Base-by-base conservation (phyloP, 805 yeast species). In the Tetrapisispora iriomotensis region DNA sequence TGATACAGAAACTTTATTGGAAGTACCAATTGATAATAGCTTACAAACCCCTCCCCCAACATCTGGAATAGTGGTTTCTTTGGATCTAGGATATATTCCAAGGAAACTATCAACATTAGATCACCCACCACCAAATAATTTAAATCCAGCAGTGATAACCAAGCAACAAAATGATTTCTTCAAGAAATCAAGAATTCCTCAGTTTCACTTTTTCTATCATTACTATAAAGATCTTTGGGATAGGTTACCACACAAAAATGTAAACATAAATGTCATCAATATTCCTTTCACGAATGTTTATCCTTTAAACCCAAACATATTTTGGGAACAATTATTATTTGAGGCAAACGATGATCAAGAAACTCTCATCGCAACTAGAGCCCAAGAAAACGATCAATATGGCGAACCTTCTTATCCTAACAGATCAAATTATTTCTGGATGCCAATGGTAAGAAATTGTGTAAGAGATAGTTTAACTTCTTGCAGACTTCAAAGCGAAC, bases 41-140 rank as follows among this genome's bases (percentile, higher is more conserved):
- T 38, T 56, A 29, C 50, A 47, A 23, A 46, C 51, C 1, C 61
- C 62, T 6, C 62, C 64, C n/a, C 59, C 64, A n/a, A 59, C 64
- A 1, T 45, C 60, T 1, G 51, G 60, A 1, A 48, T 53, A 1
- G 54, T 58, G 1, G 27, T 53, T 14, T 45, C 61, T 8, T 37
- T 54, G 31, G 47, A 56, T 37, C 30, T 43, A 4, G 51, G 50
- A 8, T 53, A 51, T 31, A 46, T 54, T 8, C 45, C 53, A 12
- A 47, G 50, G 31, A 44, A 50, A 1, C 38, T 45, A 8, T 40
- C 42, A 22, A 45, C 41, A 19, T 35, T 36, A 24, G 34, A 44
- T 21, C 22, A 40, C 9, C 44, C 42, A 22, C 22, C 32, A 15
- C 32, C 34, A 4, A 39, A 35, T 15, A 42, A 40, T 14, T 39